These are phyloP conservation scores for Eimeria sp. DNA, from an alignment of 169 alveolate genomes.

Conservation along the genomic window DNA sequence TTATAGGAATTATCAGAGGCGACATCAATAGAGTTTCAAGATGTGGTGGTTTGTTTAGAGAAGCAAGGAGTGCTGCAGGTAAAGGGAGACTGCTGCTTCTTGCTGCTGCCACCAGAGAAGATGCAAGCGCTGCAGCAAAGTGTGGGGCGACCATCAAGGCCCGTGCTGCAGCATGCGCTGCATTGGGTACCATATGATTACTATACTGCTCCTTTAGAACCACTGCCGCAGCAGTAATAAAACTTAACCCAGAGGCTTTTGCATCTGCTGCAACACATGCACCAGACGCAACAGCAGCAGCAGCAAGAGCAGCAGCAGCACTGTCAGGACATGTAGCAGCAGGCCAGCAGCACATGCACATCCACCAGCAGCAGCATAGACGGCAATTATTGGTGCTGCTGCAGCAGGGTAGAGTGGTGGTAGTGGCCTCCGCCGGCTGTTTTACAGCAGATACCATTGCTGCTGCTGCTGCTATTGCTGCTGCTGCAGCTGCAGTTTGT, in stretches of 20 bases:
- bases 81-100: slow-evolving; percentile 90
- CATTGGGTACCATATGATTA: slow-evolving; percentile 95
- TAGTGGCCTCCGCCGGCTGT: no score
- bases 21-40: slow-evolving; percentile 93
- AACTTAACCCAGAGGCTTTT: neutral
- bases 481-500: no score
- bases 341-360: neutral
- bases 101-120: slow-evolving; percentile 91
- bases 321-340: neutral
- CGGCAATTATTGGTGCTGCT: no score
- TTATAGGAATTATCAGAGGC: slow-evolving; percentile 89
- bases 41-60: slow-evolving; percentile 93
- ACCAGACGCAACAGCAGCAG: neutral
- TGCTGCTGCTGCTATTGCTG: no score
- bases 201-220: slow-evolving; percentile 90
- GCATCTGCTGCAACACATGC: neutral
- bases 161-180: slow-evolving; percentile 89
- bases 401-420: no score
- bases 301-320: neutral
- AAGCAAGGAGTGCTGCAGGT: slow-evolving; percentile 92
- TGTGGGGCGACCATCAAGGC: slow-evolving; percentile 90
- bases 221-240: slow-evolving; percentile 80
- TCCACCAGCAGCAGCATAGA: neutral
- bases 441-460: no score
- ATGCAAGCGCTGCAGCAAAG: slow-evolving; percentile 88